Base-by-base conservation (phyloP, 371 early-diverging fungal species). In the Syncephalastrum contaminatum region DNA sequence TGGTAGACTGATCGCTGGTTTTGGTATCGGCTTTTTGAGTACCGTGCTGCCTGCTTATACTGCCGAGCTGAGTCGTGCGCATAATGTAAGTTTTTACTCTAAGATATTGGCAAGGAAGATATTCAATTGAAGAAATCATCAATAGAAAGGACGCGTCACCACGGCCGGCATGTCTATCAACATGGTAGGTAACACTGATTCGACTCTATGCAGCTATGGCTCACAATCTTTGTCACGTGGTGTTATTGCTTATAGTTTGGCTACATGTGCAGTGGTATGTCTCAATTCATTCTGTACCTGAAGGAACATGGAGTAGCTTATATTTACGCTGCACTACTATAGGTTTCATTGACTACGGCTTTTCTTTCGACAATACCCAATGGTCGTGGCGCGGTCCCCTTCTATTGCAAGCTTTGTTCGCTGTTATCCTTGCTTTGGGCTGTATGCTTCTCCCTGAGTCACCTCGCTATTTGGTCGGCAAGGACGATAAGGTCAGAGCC, bases 401-500 rank as follows among this genome's bases (percentile, higher is more conserved):
- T 22, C 43, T 66, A 1, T 39, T 78, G 7, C 83, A 82, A 55
- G 60, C 63, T 52, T 55, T 71, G 6, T 77, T 71, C 49, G 82
- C 81, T 19, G 55, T 64, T 8, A 67, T 83, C 8, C 69, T 82
- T 18, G 69, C 69, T 39, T 25, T 68, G 42, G 81, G 79, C 36
- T 60, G 62, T 24, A 55, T 75, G 24, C 21, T 66, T n/a, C 64
- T 83, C 39, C 83, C 83, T 25, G 82, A 82, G 50, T 80, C 82
- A 3, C 82, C 83, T 14, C 73, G 83, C 25, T 83, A 55, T 59
- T 60, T 82, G 27, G 57, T 82, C 12, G 56, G 65, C 46, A 77
- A 79, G 40, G 67, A 72, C 15, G 56, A 62, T 10, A 66, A 62
- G 3, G 59, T 57, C 8, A 84, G 87, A 47, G 93, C 90, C 10